These are phyloP conservation scores for Aspergillus phoenicis DNA, from an alignment of 2,329 filamentous ascomycete genomes.

Conservation along the genomic window DNA sequence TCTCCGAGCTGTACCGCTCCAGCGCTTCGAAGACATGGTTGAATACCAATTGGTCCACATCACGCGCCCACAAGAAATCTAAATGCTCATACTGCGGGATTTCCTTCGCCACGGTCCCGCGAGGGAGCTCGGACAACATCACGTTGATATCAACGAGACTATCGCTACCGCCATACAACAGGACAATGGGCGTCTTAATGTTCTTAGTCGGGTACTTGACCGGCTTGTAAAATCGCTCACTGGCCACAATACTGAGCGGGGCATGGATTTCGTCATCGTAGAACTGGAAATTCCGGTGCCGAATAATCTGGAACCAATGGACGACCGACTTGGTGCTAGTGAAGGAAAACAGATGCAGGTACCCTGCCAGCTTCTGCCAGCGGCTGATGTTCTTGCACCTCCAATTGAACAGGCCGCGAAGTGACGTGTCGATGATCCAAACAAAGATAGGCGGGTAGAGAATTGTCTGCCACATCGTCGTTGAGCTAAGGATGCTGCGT, in stretches of 20 bases:
- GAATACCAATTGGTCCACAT: conserved; percentile 83
- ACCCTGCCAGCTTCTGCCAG: conserved; percentile 90
- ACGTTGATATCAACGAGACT: conserved; percentile 90
- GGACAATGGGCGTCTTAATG: conserved; percentile 91
- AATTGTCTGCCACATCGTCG: conserved; percentile 96
- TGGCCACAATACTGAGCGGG: conserved; percentile 69
- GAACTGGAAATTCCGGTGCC: conserved; percentile 96
- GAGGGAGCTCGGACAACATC: conserved; percentile 86
- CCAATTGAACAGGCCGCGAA: conserved; percentile 90
- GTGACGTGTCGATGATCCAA: conserved; percentile 77
- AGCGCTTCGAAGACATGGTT: conserved; percentile 89
- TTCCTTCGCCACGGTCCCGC: conserved; percentile 80
- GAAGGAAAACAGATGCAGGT: conserved; percentile 94
- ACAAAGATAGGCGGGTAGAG: conserved; percentile 94
- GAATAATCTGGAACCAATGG: conserved; percentile 99
- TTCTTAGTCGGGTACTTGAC: conserved; percentile 95
- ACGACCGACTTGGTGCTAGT: conserved; percentile 96
- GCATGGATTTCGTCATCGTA: conserved; percentile 92
- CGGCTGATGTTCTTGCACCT: conserved; percentile 77
- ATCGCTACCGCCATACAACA: conserved; percentile 92
- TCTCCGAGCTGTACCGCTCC: conserved; percentile 58
- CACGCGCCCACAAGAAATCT: conserved; percentile 91
- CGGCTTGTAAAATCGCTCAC: conserved; percentile 89
- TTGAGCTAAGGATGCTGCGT: conserved; percentile 85
- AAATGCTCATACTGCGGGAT: conserved; percentile 95